A percentile compares a stretch with the other conserved stretches of the same genome.
Conservation (phyloP, 192 early-diverging fungal species). For the Coemansia reversa region DNA sequence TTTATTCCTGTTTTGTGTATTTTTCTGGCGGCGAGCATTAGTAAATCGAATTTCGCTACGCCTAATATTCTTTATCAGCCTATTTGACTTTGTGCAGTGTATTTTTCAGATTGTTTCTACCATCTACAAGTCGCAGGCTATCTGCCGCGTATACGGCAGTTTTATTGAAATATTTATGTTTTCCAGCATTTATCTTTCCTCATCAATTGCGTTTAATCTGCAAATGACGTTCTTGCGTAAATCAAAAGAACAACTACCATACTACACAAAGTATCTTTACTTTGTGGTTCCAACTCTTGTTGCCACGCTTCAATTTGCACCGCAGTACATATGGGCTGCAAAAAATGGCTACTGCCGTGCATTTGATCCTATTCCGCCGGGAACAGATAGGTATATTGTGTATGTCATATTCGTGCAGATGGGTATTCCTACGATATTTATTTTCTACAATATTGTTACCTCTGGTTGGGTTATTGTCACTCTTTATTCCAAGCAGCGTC, state of each 20-base stretch:
- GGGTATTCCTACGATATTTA: slow-evolving; percentile 19
- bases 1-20: slow-evolving; percentile 16
- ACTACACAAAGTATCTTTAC: slow-evolving; percentile 37
- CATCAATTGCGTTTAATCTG: slow-evolving; percentile 38
- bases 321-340: slow-evolving; percentile 18
- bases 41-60: slow-evolving; percentile 38
- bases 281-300: slow-evolving; percentile 21
- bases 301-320: slow-evolving; percentile 12
- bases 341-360: slow-evolving; percentile 16
- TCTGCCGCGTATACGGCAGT: slow-evolving; percentile 11
- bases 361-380: slow-evolving; percentile 13
- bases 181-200: slow-evolving; percentile 32
- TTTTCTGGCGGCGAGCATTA: slow-evolving; percentile 30
- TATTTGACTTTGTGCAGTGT: slow-evolving; percentile 28
- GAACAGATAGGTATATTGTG: slow-evolving; percentile 17
- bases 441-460: slow-evolving; percentile 33
- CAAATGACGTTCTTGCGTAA: slow-evolving; percentile 33
- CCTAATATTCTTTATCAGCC: slow-evolving; percentile 25
- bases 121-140: background rate
- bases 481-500: slow-evolving; percentile 28
- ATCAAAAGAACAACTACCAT: slow-evolving; percentile 15
- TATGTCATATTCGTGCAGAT: slow-evolving; percentile 15
- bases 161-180: slow-evolving; percentile 21
- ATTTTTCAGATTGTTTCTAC: slow-evolving; percentile 5
- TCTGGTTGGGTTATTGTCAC: slow-evolving; percentile 16